Evolutionary conservation across 2,329 filamentous ascomycete genomes (phyloP).

Genomic region (Shiraia sp.): DNA sequence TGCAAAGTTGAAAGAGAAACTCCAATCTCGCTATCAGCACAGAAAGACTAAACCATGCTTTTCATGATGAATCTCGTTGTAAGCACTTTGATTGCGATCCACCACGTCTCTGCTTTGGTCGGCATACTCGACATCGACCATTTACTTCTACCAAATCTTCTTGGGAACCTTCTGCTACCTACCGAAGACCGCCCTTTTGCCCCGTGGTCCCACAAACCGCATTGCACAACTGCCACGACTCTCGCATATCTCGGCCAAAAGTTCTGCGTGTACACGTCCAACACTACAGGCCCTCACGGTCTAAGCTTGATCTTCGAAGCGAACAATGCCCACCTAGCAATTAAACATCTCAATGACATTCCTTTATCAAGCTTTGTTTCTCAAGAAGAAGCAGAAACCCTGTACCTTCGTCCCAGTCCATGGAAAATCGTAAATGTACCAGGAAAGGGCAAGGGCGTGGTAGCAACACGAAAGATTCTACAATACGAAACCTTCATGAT

Average conservation of each 20-base stretch:
- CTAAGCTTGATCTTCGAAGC: slow-evolving; percentile 19
- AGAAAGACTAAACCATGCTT: neutral
- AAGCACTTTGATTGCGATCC: neutral
- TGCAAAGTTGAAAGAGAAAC: neutral
- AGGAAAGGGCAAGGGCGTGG: slow-evolving; percentile 27
- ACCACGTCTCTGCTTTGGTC: slow-evolving; percentile 6
- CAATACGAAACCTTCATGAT: slow-evolving; percentile 31
- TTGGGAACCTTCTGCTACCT: neutral
- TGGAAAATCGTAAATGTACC: slow-evolving; percentile 17
- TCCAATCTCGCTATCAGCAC: neutral
- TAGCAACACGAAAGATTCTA: slow-evolving; percentile 19
- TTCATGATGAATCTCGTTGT: neutral
- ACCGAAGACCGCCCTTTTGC: neutral
- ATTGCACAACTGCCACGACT: slow-evolving; percentile 13
- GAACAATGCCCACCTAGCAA: slow-evolving; percentile 4
- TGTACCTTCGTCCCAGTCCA: slow-evolving; percentile 6
- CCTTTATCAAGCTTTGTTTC: slow-evolving; percentile 17
- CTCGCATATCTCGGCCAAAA: slow-evolving; percentile 12
- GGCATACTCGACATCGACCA: slow-evolving; percentile 17
- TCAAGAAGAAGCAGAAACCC: slow-evolving; percentile 4
- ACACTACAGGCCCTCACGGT: slow-evolving; percentile 14
- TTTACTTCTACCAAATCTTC: slow-evolving; percentile 12
- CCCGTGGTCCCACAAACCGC: slow-evolving; percentile 22
- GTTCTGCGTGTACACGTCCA: slow-evolving; percentile 28
- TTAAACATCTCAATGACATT: slow-evolving; percentile 15